phyloP scores from a whole-genome alignment of 163 green algal genomes.

The Chlamydomonas reinhardtii region DNA sequence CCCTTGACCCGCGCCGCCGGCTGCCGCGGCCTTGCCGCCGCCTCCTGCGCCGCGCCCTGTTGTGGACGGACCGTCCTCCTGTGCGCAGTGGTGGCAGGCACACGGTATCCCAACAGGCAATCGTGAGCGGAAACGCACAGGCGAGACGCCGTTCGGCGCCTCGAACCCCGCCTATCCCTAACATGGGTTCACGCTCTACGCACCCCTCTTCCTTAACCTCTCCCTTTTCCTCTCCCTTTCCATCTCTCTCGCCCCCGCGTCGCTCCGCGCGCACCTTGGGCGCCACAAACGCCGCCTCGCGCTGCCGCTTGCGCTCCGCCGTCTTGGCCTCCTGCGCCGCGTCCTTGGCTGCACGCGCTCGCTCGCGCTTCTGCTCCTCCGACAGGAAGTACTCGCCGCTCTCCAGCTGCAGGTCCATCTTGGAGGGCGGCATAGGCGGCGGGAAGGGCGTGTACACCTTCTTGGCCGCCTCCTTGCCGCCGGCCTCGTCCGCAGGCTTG shows the following conservation, averaged over 20 bases:
- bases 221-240: background rate
- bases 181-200: no score
- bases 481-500: constrained; percentile 36
- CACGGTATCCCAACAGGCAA: no score
- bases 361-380: constrained; percentile 79
- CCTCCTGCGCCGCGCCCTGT: background rate
- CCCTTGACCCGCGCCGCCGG: background rate
- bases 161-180: no score
- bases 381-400: constrained; percentile 97
- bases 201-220: no score
- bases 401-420: constrained; percentile 94
- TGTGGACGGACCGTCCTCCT: constrained; percentile 33
- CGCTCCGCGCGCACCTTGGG: constrained; percentile 72
- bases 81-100: background rate
- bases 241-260: background rate
- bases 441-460: constrained; percentile 97
- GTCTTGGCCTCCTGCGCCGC: constrained; percentile 68
- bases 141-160: no score
- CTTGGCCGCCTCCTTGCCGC: constrained; percentile 51
- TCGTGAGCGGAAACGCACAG: no score
- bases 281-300: constrained; percentile 90
- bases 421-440: constrained; percentile 90
- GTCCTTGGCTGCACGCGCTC: constrained; percentile 67
- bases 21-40: background rate
- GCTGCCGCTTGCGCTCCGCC: constrained; percentile 76